Percentiles rank a stretch among this genome's conserved stretches.
phyloP scores from a whole-genome alignment of 768 basidiomycete species.

The Termitomyces sp. region DNA sequence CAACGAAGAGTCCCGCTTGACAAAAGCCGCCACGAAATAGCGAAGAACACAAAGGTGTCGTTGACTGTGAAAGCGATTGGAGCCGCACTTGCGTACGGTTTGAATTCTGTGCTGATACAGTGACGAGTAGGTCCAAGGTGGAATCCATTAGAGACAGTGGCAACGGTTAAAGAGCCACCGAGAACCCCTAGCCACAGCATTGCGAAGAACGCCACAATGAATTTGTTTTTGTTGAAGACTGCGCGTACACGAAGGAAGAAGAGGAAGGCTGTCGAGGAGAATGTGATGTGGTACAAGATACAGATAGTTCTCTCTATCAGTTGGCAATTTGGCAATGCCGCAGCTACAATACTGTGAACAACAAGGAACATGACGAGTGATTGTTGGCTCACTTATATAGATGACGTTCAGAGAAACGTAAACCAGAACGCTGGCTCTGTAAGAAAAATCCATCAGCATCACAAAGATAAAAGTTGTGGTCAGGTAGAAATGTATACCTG shows the following conservation, averaged over 20 bases:
- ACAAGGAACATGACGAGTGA: background rate
- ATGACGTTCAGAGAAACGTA: conserved; percentile 22
- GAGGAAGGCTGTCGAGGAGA: conserved; percentile 24
- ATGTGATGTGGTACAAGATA: conserved; percentile 21
- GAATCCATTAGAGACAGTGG: conserved; percentile 19
- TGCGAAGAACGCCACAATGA: conserved; percentile 23
- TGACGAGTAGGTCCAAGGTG: conserved; percentile 30
- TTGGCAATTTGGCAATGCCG: conserved; percentile 21
- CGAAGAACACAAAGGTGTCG: conserved; percentile 33
- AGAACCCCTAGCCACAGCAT: conserved; percentile 27
- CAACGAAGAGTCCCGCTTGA: conserved; percentile 3
- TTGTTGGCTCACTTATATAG: conserved; percentile 19
- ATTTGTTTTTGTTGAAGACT: conserved; percentile 23
- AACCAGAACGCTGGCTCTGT: conserved; percentile 20
- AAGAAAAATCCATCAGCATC: background rate
- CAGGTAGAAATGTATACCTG: conserved; percentile 19
- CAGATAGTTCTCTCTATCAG: conserved; percentile 20
- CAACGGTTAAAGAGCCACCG: conserved; percentile 23
- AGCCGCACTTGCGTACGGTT: conserved; percentile 22
- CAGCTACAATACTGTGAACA: background rate
- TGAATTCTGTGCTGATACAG: conserved; percentile 25
- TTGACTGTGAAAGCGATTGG: conserved; percentile 23
- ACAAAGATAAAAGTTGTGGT: background rate
- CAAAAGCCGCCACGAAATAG: conserved; percentile 27
- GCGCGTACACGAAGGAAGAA: conserved; percentile 32